Conservation (phyloP, 768 basidiomycete species). For the Dioszegia crocea region DNA sequence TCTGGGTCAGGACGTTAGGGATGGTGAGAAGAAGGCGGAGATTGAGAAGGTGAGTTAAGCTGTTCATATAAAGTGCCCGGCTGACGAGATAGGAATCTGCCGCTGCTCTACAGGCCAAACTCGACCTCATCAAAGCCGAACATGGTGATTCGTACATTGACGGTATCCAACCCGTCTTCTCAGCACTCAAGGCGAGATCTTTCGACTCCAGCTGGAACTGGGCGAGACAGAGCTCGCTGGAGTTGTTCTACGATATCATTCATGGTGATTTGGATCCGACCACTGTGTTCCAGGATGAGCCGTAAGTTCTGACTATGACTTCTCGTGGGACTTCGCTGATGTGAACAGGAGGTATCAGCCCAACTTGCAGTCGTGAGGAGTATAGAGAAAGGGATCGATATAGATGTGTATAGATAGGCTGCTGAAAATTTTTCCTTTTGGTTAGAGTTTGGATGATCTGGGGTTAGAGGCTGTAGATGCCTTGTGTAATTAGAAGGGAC, state of each 20-base stretch:
- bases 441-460: no score
- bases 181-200: constrained; percentile 90
- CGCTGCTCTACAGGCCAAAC: constrained; percentile 67
- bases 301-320: constrained; percentile 13
- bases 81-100: constrained; percentile 25
- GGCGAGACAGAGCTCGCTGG: constrained; percentile 91
- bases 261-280: constrained; percentile 59
- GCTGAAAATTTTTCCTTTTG: no score
- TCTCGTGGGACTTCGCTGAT: neutral
- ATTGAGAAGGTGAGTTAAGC: constrained; percentile 70
- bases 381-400: neutral
- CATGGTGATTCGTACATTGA: constrained; percentile 92
- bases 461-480: no score
- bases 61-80: neutral
- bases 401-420: constrained; percentile 9
- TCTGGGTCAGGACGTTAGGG: constrained; percentile 84
- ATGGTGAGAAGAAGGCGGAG: constrained; percentile 85
- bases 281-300: constrained; percentile 37
- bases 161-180: constrained; percentile 91
- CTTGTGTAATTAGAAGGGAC: no score
- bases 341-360: constrained; percentile 5
- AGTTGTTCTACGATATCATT: constrained; percentile 98
- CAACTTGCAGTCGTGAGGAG: constrained; percentile 1
- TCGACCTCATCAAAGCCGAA: constrained; percentile 83
- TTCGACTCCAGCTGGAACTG: constrained; percentile 99